phyloP scores from a whole-genome alignment of 1,284 basidiomycete genomes.

The Cutaneotrichosporon cyanovorans region DNA sequence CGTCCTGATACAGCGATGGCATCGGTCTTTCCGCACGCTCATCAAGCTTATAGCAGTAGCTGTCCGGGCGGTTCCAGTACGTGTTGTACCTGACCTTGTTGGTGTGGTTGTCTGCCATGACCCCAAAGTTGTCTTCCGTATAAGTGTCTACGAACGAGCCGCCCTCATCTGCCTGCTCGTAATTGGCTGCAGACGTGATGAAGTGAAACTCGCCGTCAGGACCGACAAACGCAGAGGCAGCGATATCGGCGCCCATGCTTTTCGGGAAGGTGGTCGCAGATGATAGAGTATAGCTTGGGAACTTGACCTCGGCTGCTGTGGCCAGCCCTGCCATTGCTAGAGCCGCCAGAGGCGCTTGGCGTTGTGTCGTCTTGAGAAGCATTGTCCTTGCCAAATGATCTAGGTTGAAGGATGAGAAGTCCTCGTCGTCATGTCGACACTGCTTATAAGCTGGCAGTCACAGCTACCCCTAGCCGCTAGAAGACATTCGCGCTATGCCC shows the following conservation, averaged over 20 bases:
- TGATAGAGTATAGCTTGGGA: too few relatives aligned
- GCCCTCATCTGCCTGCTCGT: not conserved
- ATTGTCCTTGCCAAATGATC: too few relatives aligned
- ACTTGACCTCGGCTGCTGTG: too few relatives aligned
- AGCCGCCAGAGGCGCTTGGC: too few relatives aligned
- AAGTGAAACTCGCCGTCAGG: not conserved
- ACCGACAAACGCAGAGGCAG: conserved; percentile 1
- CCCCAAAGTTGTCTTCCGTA: conserved; percentile 1
- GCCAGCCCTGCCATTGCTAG: too few relatives aligned
- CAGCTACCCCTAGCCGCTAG: too few relatives aligned
- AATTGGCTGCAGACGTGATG: not conserved
- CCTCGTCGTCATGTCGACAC: too few relatives aligned
- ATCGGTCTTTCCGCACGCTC: not conserved
- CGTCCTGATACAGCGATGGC: conserved; percentile 5
- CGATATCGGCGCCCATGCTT: conserved; percentile 1
- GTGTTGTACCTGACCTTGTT: not conserved
- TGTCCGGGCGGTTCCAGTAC: conserved; percentile 3
- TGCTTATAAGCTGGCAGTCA: too few relatives aligned
- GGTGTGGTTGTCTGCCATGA: not conserved
- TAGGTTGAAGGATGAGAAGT: too few relatives aligned
- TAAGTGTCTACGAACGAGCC: not conserved
- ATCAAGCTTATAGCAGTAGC: conserved; percentile 2
- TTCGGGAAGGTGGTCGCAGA: too few relatives aligned
- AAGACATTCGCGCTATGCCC: too few relatives aligned
- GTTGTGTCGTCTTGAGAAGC: too few relatives aligned